Base-by-base conservation (phyloP, 1,284 basidiomycete genomes). In the Melampsora americana region DNA sequence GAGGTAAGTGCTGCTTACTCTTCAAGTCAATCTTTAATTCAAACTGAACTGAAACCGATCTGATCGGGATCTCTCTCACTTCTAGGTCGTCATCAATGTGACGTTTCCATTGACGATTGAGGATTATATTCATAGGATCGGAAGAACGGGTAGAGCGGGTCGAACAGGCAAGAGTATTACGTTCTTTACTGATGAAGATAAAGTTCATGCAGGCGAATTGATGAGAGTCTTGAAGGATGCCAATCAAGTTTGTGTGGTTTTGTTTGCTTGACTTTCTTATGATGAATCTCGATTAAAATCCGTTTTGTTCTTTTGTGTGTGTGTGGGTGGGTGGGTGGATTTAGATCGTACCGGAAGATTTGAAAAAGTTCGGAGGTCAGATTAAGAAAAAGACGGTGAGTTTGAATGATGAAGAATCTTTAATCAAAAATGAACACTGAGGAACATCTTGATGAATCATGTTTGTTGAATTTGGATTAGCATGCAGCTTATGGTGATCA, bases 41-140 rank as follows among this genome's bases (percentile, higher is more conserved):
- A 30, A 56, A 1, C 59, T 4, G 26, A 35, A 35, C 28, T 26
- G 61, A 64, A 23, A 61, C 14, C 23, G 39, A 42, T 42, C 23
- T 39, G 20, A 62, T 23, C 3, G 9, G 1, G 14, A n/a, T 66
- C 35, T 35, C 30, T 59, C 39, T 39, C 5, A 9, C 42, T 65
- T 16, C 5, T 16, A 75, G 72, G 66, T 68, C 5, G 72, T 75
- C 66, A 75, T 75, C 32, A 75, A 75, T 62, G 96, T 98, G 81
- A 97, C 93, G 11, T 99, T 99, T 86, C 96, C 96, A 20, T 85
- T 99, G 79, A 97, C 92, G 0, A 90, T 95, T 66, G 93, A 82
- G 50, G 72, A 75, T 53, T 99, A 98, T 83, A 90, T 99, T 78
- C 95, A 99, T 85, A 90, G 96, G 42, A 98, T 98, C 79, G 95